Percentiles rank a stretch among this genome's conserved stretches.
phyloP scores from a whole-genome alignment of 1,284 basidiomycete genomes.

The Ceraceosorus guamensis region DNA sequence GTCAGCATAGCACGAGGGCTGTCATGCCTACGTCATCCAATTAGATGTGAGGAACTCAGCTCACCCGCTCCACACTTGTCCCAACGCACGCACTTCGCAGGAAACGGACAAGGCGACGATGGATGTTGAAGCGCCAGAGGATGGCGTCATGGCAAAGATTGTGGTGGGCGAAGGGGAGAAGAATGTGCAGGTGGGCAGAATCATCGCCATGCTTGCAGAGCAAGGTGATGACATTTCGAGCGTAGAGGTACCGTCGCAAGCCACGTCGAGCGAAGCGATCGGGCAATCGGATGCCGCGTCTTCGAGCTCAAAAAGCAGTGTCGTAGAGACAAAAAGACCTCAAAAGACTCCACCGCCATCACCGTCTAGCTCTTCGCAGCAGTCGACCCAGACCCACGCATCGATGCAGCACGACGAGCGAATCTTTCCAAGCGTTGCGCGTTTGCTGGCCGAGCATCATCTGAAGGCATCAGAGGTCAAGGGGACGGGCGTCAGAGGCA shows the following conservation, averaged over 20 bases:
- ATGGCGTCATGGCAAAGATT: conserved; percentile 90
- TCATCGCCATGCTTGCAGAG: conserved; percentile 85
- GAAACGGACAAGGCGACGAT: conserved; percentile 99
- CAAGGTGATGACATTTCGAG: conserved; percentile 74
- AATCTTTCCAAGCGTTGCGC: background rate
- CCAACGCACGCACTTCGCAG: conserved; percentile 50
- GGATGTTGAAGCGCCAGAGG: conserved; percentile 96
- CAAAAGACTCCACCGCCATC: no score
- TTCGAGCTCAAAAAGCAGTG: background rate
- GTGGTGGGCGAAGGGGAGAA: conserved; percentile 74
- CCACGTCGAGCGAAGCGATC: background rate
- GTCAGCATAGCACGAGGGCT: no score
- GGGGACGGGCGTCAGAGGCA: conserved; percentile 49
- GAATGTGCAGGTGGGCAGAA: conserved; percentile 71
- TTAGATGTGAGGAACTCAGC: background rate
- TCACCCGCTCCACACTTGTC: conserved; percentile 1
- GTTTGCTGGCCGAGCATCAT: background rate
- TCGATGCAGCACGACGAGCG: background rate
- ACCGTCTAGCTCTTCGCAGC: background rate
- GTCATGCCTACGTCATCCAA: conserved; percentile 1
- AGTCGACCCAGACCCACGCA: background rate
- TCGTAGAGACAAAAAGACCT: no score
- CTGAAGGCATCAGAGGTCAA: conserved; percentile 33
- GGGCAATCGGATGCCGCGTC: background rate
- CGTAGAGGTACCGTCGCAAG: background rate